Conservation (phyloP, 495 filamentous ascomycete genomes). For the Lepraria neglecta region DNA sequence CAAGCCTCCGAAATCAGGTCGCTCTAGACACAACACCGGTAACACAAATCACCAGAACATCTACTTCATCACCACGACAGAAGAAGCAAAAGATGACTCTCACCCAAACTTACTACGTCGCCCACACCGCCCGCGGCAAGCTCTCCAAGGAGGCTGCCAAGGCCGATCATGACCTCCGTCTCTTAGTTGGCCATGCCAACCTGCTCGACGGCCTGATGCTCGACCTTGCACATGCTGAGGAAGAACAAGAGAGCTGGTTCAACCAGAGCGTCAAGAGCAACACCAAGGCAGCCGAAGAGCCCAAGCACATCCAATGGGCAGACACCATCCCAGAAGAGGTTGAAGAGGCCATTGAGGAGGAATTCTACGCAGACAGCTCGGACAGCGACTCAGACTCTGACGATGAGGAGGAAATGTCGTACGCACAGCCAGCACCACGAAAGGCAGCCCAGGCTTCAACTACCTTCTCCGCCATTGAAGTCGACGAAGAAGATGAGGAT, state of each 20-base stretch:
- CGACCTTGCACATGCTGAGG: slow-evolving; percentile 88
- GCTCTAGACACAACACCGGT: slow-evolving; percentile 15
- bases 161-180: slow-evolving; percentile 86
- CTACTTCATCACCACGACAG: slow-evolving; percentile 34
- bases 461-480: slow-evolving; percentile 47
- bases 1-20: slow-evolving; percentile 23
- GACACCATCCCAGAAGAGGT: slow-evolving; percentile 62
- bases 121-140: slow-evolving; percentile 92
- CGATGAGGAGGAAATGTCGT: slow-evolving; percentile 54
- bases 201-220: slow-evolving; percentile 94
- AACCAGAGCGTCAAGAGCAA: slow-evolving; percentile 85
- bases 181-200: slow-evolving; percentile 95
- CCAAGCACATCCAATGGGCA: slow-evolving; percentile 81
- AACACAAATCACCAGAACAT: slow-evolving; percentile 15
- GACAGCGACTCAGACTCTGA: slow-evolving; percentile 54
- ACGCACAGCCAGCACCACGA: slow-evolving; percentile 42
- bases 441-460: slow-evolving; percentile 22
- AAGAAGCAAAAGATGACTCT: slow-evolving; percentile 84
- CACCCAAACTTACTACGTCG: slow-evolving; percentile 95
- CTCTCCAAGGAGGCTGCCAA: slow-evolving; percentile 83
- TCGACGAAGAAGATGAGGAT: slow-evolving; percentile 62
- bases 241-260: slow-evolving; percentile 97
- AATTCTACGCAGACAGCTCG: slow-evolving; percentile 62
- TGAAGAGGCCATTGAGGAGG: slow-evolving; percentile 52
- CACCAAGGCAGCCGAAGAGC: slow-evolving; percentile 44